These are phyloP conservation scores for Desmodesmus armatus DNA, from an alignment of 139 green algal species.

Conservation along the genomic window DNA sequence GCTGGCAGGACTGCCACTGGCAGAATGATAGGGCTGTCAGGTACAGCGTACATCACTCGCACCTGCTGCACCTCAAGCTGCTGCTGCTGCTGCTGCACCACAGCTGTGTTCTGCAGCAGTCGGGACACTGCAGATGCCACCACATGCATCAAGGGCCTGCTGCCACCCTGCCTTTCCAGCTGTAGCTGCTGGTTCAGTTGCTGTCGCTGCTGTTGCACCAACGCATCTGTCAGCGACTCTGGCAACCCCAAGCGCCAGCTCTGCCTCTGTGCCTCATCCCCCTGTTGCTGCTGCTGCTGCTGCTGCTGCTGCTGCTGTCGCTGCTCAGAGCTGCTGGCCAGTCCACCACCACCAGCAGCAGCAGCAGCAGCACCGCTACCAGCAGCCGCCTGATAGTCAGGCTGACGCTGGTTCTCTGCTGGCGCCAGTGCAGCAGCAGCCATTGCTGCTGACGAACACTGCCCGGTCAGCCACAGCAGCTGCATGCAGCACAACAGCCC, in stretches of 20 bases:
- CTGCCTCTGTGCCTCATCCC: no score
- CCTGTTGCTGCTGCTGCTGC: no score
- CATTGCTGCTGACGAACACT: neutral
- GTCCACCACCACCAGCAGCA: neutral
- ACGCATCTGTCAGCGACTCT: neutral
- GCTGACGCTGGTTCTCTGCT: neutral
- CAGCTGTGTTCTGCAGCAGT: no score
- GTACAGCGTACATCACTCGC: no score
- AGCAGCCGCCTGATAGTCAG: no score
- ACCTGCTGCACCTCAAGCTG: no score
- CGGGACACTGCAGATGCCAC: neutral
- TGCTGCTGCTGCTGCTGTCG: conserved; percentile 20
- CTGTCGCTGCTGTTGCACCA: neutral
- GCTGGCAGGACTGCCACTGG: conserved; percentile 15
- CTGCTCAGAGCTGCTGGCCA: neutral
- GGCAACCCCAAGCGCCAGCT: neutral
- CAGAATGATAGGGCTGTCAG: conserved; percentile 7
- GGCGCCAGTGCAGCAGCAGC: neutral
- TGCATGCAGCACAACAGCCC: conserved; percentile 6
- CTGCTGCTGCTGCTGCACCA: no score
- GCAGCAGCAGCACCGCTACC: no score
- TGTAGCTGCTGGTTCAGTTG: neutral
- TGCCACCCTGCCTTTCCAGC: neutral
- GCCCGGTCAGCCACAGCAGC: neutral
- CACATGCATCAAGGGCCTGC: neutral